Evolutionary conservation across 1,139 yeast genomes (phyloP).

Genomic region (Diutina sp.): DNA sequence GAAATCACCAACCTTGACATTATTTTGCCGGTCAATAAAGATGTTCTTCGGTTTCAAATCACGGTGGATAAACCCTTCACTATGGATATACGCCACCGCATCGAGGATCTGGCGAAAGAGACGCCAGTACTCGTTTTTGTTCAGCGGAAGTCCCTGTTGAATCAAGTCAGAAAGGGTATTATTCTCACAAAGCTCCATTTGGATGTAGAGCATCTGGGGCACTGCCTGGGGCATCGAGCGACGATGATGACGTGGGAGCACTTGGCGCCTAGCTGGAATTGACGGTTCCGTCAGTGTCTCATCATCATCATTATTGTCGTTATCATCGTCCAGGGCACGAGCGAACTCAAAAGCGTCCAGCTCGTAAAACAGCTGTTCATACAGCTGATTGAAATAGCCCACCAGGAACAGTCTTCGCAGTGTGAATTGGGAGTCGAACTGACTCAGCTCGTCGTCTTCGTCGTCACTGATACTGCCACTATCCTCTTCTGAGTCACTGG

Average conservation of each 20-base stretch:
- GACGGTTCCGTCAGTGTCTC: constrained; percentile 2
- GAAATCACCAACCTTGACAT: constrained; percentile 92
- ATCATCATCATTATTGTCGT: constrained; percentile 11
- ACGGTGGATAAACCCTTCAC: constrained; percentile 89
- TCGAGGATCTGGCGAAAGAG: constrained; percentile 78
- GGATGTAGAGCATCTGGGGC: constrained; percentile 47
- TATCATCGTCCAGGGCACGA: constrained; percentile 23
- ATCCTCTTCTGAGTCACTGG: constrained; percentile 7
- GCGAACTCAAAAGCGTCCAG: constrained; percentile 34
- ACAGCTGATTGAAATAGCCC: constrained; percentile 53
- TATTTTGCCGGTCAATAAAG: constrained; percentile 81
- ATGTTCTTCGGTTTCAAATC: constrained; percentile 94
- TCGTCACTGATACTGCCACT: constrained; percentile 11
- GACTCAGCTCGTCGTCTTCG: constrained; percentile 6
- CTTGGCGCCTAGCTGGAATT: neutral
- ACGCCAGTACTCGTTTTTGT: constrained; percentile 80
- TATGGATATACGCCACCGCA: constrained; percentile 82
- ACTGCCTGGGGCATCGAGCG: constrained; percentile 8
- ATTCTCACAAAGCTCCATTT: constrained; percentile 98
- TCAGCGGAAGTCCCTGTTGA: constrained; percentile 60
- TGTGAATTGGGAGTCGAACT: neutral
- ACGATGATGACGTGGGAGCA: neutral
- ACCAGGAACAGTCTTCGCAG: constrained; percentile 28
- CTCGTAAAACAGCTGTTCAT: constrained; percentile 30
- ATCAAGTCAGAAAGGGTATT: constrained; percentile 79